These are phyloP conservation scores for Bipolaris oryzae DNA, from an alignment of 2,329 filamentous ascomycete species.

Conservation along the genomic window DNA sequence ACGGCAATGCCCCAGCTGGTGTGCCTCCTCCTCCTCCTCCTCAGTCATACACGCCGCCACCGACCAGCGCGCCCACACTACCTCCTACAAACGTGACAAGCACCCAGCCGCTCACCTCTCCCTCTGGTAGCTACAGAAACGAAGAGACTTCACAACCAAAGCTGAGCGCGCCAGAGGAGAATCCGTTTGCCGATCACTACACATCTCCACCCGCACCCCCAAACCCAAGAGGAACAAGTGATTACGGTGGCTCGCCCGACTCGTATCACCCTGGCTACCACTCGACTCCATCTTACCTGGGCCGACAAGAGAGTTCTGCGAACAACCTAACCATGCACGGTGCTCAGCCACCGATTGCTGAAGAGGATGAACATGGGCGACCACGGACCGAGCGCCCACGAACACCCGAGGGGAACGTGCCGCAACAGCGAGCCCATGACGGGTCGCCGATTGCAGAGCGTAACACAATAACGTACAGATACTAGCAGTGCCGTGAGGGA, in stretches of 20 bases:
- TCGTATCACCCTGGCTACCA: slow-evolving; percentile 46
- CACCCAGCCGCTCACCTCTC: slow-evolving; percentile 21
- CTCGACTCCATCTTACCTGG: slow-evolving; percentile 52
- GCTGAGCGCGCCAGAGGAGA: slow-evolving; percentile 29
- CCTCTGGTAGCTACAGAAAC: slow-evolving; percentile 19
- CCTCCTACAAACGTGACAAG: slow-evolving; percentile 22
- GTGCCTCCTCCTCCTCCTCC: slow-evolving; percentile 18
- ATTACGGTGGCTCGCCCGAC: slow-evolving; percentile 29
- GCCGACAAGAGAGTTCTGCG: slow-evolving; percentile 51
- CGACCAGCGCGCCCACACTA: slow-evolving; percentile 23
- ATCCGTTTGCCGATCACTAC: slow-evolving; percentile 53
- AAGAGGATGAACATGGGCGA: slow-evolving; percentile 36
- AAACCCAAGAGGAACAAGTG: slow-evolving; percentile 21
- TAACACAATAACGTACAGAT: slow-evolving; percentile 47
- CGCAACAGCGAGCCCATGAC: slow-evolving; percentile 29
- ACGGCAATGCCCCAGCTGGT: slow-evolving; percentile 17
- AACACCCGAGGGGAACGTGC: slow-evolving; percentile 32
- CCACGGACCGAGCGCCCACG: slow-evolving; percentile 31
- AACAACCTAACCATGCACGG: slow-evolving; percentile 57
- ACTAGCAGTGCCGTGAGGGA: slow-evolving; percentile 27
- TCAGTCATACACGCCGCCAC: slow-evolving; percentile 21
- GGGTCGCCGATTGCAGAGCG: slow-evolving; percentile 47
- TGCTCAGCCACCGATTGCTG: slow-evolving; percentile 31
- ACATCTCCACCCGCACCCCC: slow-evolving; percentile 40
- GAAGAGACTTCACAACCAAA: neutral